Conservation (phyloP, 768 basidiomycete genomes). For the Lactifluus rugatus region DNA sequence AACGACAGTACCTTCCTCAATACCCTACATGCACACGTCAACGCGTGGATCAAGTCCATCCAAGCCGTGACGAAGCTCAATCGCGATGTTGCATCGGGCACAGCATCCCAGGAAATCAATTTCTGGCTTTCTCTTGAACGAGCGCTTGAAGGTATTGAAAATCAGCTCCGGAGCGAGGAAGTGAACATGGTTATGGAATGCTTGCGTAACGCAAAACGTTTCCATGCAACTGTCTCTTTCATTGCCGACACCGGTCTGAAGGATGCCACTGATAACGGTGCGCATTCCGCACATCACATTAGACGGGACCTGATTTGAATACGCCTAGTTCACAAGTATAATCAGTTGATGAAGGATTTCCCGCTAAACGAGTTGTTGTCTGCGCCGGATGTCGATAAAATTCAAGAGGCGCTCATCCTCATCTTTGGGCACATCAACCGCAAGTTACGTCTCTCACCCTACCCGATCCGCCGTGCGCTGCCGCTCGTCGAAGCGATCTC, state of each 20-base stretch:
- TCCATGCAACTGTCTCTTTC: conserved; percentile 95
- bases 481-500: conserved; percentile 98
- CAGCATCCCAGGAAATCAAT: conserved; percentile 97
- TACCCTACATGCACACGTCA: conserved; percentile 85
- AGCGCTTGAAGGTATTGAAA: conserved; percentile 87
- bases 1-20: conserved; percentile 90
- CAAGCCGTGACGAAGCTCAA: conserved; percentile 95
- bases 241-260: conserved; percentile 96
- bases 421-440: conserved; percentile 94
- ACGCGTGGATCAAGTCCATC: conserved; percentile 96
- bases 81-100: conserved; percentile 86
- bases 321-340: conserved; percentile 85
- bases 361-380: conserved; percentile 94
- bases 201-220: conserved; percentile 90
- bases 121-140: conserved; percentile 96
- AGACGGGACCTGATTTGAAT: neutral
- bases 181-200: conserved; percentile 91
- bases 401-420: conserved; percentile 76
- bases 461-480: conserved; percentile 90
- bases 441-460: conserved; percentile 91
- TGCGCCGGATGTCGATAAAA: conserved; percentile 91
- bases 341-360: conserved; percentile 98
- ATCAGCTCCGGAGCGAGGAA: conserved; percentile 84
- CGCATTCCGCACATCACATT: conserved; percentile 23
- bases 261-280: conserved; percentile 82